Base-by-base conservation (phyloP, 1,284 basidiomycete species). In the Austropuccinia psidii region DNA sequence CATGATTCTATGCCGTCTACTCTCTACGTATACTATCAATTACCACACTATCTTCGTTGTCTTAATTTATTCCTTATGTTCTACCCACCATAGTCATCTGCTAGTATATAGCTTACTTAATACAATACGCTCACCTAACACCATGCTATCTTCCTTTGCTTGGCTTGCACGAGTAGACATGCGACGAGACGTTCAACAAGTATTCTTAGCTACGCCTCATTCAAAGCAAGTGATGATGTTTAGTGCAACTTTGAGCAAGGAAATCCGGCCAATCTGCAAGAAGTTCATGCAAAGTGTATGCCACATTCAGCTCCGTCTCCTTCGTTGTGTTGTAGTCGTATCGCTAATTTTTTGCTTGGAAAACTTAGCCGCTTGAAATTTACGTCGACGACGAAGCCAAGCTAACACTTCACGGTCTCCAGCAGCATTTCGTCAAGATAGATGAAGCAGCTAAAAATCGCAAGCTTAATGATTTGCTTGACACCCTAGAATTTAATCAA, bases 151-250 rank as follows among this genome's bases (percentile, higher is more conserved):
- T 49, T 47, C 29, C 37, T 24, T 60, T 47, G 52, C 49, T 61
- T 27, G 27, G 31, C 47, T 13, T 43, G 66, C 49, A 69, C 67
- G 67, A 76, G 79, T 82, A 98, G 95, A 98, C 88, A 99, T 99
- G 96, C 95, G 96, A 83, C 91, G 96, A 79, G 96, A 99, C 82
- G 95, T 99, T 76, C 96, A 99, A 87, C 96, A 99, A 84, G 98
- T 99, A 80, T 99, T 98, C 88, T 90, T 94, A 78, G 87, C 93
- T 19, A 98, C 96, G n/a, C 96, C 96, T 74, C 95, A 97, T 83
- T 93, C 97, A 87, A 99, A 99, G 85, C 96, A 99, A 86, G 96
- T 99, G 77, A 98, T 98, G 96, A 98, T 99, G 96, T 99, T 99
- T 86, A 95, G 92, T 79, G 96, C 96, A 57, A 99, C 96, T 0